These are phyloP conservation scores for Lentinula detonsa DNA, from an alignment of 768 basidiomycete genomes.

Conservation along the genomic window DNA sequence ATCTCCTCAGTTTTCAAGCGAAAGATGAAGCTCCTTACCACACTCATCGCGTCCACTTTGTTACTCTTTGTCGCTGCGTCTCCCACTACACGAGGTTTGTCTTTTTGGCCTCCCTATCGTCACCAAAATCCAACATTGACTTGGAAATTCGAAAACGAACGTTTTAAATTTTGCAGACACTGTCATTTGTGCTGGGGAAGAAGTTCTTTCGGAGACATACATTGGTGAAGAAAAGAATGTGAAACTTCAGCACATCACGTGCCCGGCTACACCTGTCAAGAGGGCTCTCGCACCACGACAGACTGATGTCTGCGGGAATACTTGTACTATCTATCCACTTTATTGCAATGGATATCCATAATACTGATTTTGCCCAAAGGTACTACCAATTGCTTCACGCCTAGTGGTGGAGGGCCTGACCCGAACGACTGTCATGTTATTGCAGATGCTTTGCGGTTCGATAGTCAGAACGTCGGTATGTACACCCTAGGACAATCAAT, in stretches of 20 bases:
- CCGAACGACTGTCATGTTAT: constrained; percentile 44
- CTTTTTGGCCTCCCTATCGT: not conserved
- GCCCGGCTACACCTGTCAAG: constrained; percentile 15
- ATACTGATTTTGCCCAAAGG: constrained; percentile 13
- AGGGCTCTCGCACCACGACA: constrained; percentile 4
- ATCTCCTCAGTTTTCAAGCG: not conserved
- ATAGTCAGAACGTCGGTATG: constrained; percentile 38
- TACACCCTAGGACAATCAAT: not conserved
- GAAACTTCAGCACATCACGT: constrained; percentile 27
- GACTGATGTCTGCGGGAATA: constrained; percentile 2
- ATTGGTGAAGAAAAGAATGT: constrained; percentile 40
- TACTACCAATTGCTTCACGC: constrained; percentile 38
- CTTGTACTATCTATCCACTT: not conserved
- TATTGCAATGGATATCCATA: constrained; percentile 5
- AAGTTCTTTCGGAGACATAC: constrained; percentile 19
- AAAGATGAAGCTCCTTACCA: not conserved
- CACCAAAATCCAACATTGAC: not conserved
- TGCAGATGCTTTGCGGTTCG: constrained; percentile 40
- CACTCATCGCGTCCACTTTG: not conserved
- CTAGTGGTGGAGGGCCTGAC: constrained; percentile 40
- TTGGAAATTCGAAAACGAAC: not conserved
- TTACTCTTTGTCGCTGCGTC: not conserved
- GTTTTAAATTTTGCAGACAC: not conserved
- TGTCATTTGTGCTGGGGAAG: not conserved
- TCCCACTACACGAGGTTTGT: not conserved